Conservation (phyloP, 2,329 filamentous ascomycete species). For the Cladosporium sp. region DNA sequence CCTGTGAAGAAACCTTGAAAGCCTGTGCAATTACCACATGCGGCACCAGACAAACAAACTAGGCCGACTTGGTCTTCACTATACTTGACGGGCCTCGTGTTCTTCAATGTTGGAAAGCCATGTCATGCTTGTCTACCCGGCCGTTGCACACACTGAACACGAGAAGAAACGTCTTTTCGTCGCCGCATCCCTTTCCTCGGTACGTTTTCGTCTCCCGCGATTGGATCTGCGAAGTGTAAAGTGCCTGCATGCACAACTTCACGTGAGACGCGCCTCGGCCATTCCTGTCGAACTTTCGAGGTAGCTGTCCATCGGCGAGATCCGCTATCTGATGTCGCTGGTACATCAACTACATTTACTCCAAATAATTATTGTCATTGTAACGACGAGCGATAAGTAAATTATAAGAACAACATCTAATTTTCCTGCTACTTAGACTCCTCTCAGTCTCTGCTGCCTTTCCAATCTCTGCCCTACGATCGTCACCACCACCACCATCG, state of each 20-base stretch:
- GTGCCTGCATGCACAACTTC: not conserved
- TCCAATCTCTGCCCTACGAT: not conserved
- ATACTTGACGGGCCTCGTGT: not conserved
- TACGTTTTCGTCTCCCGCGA: not conserved
- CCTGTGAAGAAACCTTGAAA: not conserved
- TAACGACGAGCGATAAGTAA: not conserved
- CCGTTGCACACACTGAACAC: not conserved
- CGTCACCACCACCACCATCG: not conserved
- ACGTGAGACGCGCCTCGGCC: not conserved
- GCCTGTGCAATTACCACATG: not conserved
- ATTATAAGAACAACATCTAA: not conserved
- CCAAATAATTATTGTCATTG: not conserved
- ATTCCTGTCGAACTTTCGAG: not conserved
- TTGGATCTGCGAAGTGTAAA: not conserved
- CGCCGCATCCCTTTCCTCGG: not conserved
- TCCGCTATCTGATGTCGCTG: slow-evolving; percentile 1
- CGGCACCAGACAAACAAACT: not conserved
- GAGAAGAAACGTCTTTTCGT: not conserved
- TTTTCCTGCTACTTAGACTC: not conserved
- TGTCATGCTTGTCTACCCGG: not conserved
- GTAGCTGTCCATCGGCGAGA: not conserved
- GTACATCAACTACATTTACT: not conserved
- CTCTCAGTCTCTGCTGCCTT: not conserved
- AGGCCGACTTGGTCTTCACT: not conserved
- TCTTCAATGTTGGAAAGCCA: not conserved